These are phyloP conservation scores for Lenwebbia sp. DNA, from an alignment of 345 rosid genomes.

Conservation along the genomic window DNA sequence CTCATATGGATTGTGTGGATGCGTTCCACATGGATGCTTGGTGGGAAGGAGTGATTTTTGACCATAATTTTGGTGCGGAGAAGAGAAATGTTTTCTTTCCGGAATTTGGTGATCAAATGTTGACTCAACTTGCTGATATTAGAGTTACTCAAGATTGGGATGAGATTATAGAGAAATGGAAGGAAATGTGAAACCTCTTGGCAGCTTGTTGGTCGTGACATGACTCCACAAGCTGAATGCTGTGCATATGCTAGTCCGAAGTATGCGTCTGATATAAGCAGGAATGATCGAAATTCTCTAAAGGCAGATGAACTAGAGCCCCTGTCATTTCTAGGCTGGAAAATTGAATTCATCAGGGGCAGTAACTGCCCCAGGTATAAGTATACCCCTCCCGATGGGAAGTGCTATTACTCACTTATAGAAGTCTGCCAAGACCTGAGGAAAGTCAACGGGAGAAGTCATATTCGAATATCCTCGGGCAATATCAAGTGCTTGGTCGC, in stretches of 20 bases:
- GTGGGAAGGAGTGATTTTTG: too few species aligned
- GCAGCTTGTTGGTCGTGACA: conserved; percentile 19
- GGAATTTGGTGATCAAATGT: too few species aligned
- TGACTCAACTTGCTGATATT: too few species aligned
- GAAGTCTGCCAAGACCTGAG: conserved; percentile 30
- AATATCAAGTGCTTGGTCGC: neutral
- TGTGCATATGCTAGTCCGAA: conserved; percentile 35
- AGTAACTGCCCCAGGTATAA: conserved; percentile 15
- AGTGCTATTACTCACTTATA: conserved; percentile 39
- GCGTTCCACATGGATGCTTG: too few species aligned
- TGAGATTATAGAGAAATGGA: too few species aligned
- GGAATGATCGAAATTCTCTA: neutral
- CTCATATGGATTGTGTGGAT: too few species aligned
- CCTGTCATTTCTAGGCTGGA: conserved; percentile 49
- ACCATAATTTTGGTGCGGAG: too few species aligned
- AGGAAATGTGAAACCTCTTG: conserved; percentile 11
- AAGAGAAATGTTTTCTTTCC: too few species aligned
- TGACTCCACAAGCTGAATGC: conserved; percentile 29
- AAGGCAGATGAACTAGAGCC: conserved; percentile 27
- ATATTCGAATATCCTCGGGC: neutral
- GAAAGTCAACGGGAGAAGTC: neutral
- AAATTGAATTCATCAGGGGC: conserved; percentile 22
- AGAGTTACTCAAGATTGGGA: too few species aligned
- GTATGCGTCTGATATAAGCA: conserved; percentile 9
- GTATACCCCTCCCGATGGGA: conserved; percentile 54